Conservation (phyloP, 1,139 yeast species). For the Diutina pseudorugosa region DNA sequence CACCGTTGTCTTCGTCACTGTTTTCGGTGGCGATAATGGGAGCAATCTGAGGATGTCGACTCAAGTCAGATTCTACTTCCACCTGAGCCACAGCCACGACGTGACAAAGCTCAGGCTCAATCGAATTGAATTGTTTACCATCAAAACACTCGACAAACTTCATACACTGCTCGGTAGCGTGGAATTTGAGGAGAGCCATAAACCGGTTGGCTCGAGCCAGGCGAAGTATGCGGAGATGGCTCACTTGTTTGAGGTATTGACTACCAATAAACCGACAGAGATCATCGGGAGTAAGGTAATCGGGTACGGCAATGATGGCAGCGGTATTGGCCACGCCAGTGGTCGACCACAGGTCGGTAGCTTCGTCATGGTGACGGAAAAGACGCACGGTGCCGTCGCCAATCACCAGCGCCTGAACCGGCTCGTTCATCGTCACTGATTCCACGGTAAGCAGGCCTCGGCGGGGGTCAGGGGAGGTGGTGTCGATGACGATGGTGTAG, state of each 20-base stretch:
- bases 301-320: conserved; percentile 76
- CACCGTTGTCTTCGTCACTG: background rate
- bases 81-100: conserved; percentile 60
- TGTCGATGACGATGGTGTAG: background rate
- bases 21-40: conserved; percentile 41
- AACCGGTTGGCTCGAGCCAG: conserved; percentile 60
- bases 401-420: conserved; percentile 1
- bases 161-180: conserved; percentile 40
- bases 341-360: background rate
- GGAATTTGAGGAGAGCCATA: conserved; percentile 68
- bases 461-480: background rate
- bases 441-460: background rate
- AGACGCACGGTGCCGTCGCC: background rate
- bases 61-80: background rate
- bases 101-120: conserved; percentile 85
- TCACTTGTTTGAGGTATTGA: conserved; percentile 37
- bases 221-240: conserved; percentile 64
- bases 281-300: conserved; percentile 80
- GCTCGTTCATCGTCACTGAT: background rate
- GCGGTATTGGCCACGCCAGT: conserved; percentile 26
- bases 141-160: conserved; percentile 55
- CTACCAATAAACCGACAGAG: conserved; percentile 71
- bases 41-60: conserved; percentile 19
- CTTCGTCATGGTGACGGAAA: background rate
- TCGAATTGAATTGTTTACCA: conserved; percentile 68